phyloP scores from a whole-genome alignment of 1,284 basidiomycete species.

The Vanrija sp. region DNA sequence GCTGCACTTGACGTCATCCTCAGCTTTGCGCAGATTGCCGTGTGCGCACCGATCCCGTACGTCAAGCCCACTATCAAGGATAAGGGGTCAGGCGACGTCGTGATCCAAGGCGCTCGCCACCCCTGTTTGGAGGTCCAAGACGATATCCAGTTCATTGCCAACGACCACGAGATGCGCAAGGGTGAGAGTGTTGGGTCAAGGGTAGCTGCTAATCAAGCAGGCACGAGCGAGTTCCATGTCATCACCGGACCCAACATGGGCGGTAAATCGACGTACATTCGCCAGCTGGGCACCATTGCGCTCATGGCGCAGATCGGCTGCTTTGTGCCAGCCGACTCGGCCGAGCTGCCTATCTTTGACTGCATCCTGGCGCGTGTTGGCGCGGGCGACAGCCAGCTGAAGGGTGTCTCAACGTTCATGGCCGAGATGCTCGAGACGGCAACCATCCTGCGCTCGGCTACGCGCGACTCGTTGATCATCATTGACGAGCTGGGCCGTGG shows the following conservation, averaged over 20 bases:
- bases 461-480: slow-evolving; percentile 89
- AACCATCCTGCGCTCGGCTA: slow-evolving; percentile 89
- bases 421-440: slow-evolving; percentile 95
- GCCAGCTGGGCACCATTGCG: slow-evolving; percentile 85
- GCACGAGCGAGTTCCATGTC: slow-evolving; percentile 51
- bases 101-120: slow-evolving; percentile 80
- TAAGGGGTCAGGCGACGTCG: slow-evolving; percentile 71
- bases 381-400: slow-evolving; percentile 94
- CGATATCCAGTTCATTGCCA: slow-evolving; percentile 90
- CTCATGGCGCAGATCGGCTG: slow-evolving; percentile 94
- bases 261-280: slow-evolving; percentile 89
- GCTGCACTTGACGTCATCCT: slow-evolving; percentile 90
- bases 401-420: slow-evolving; percentile 99
- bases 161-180: slow-evolving; percentile 58
- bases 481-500: slow-evolving; percentile 98
- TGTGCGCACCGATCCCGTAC: slow-evolving; percentile 81
- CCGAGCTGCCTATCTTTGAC: slow-evolving; percentile 87
- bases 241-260: slow-evolving; percentile 89
- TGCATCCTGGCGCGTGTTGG: slow-evolving; percentile 94
- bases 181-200: slow-evolving; percentile 16
- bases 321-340: slow-evolving; percentile 87
- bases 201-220: slow-evolving; percentile 17
- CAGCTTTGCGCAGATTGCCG: slow-evolving; percentile 86
- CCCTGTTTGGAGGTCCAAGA: slow-evolving; percentile 97
- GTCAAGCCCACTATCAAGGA: slow-evolving; percentile 58